These are phyloP conservation scores for Lyophyllum shimeji DNA, from an alignment of 768 basidiomycete genomes.

Conservation along the genomic window DNA sequence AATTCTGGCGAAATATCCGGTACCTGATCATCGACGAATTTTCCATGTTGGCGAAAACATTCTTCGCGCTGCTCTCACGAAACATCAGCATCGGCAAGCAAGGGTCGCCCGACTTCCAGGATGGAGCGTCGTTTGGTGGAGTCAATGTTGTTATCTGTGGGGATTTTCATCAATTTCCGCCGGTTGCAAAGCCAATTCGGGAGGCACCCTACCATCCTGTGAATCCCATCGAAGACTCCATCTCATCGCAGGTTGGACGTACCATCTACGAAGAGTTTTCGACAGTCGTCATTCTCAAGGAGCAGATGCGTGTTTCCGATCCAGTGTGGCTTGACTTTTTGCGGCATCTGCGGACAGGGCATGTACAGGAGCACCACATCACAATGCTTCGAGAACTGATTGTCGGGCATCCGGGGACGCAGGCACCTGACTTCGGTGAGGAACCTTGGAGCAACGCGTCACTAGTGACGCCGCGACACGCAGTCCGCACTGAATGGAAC, in stretches of 20 bases:
- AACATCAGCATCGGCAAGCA: slow-evolving; percentile 14
- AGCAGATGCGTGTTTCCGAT: slow-evolving; percentile 37
- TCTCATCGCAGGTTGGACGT: slow-evolving; percentile 17
- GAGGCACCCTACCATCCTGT: slow-evolving; percentile 28
- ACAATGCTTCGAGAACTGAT: neutral
- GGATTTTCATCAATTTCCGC: slow-evolving; percentile 48
- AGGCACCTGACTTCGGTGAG: slow-evolving; percentile 25
- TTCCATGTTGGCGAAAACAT: slow-evolving; percentile 34
- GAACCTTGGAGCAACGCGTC: slow-evolving; percentile 18
- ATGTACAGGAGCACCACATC: neutral
- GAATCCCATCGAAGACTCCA: neutral
- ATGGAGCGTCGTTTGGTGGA: slow-evolving; percentile 29
- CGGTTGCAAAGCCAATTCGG: slow-evolving; percentile 23
- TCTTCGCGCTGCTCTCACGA: slow-evolving; percentile 21
- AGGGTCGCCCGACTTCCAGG: neutral
- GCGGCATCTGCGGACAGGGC: neutral
- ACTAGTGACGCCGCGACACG: slow-evolving; percentile 37
- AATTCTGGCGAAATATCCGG: slow-evolving; percentile 11
- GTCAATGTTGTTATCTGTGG: slow-evolving; percentile 40
- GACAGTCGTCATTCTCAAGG: slow-evolving; percentile 32
- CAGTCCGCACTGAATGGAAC: slow-evolving; percentile 34
- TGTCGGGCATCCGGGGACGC: neutral
- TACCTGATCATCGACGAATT: slow-evolving; percentile 33
- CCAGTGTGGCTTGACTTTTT: neutral
- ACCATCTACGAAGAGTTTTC: slow-evolving; percentile 20